Evolutionary conservation across 2,329 filamentous ascomycete genomes (phyloP), one percentile per base, ranked within the genome.

Genomic region (Pleoardoris graminearum): DNA sequence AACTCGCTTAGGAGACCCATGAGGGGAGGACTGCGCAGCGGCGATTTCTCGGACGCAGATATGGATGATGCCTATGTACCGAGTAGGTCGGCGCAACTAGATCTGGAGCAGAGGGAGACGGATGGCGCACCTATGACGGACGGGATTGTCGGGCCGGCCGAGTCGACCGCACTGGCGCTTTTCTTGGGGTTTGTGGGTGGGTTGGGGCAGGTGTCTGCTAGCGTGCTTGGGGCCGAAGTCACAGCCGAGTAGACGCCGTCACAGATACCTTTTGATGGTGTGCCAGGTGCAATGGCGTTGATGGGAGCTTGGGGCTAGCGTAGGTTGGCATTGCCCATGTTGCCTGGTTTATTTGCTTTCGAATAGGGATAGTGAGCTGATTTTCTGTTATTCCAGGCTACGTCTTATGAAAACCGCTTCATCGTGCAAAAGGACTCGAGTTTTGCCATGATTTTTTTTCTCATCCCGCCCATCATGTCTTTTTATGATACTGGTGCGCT

Each of bases 171-270:
- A 6, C 50, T 75, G 44, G 66, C 68, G 2, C 50, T 74, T 32
- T 71, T 69, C 36, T 53, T 75, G 27, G 53, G 63, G 6, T 67
- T 73, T 25, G 32, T 67, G 2, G 72, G 71, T 10, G 72, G 72
- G 6, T 47, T 74, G 21, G 72, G 72, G 1, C 61, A 68, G 48
- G 39, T 71, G 25, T 68, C 65, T 37, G 60, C 70, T 17, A 62
- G 66, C 22, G 66, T 67, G 36, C 54, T 74, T 16, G 72, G 72
- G 7, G 71, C 70, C 16, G 72, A 75, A 56, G 67, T 69, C 22
- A 68, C 58, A 25, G 35, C 45, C 37, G 60, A 67, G 32, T 65
- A 49, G 55, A 39, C 23, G 43, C n/a, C 21, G 33, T 7, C 11
- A 16, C 25, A 29, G 8, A 25, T 25, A 17, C 19, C 12, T 22